These are phyloP conservation scores for Talaromyces sp. DNA, from an alignment of 2,329 filamentous ascomycete species.

Conservation along the genomic window DNA sequence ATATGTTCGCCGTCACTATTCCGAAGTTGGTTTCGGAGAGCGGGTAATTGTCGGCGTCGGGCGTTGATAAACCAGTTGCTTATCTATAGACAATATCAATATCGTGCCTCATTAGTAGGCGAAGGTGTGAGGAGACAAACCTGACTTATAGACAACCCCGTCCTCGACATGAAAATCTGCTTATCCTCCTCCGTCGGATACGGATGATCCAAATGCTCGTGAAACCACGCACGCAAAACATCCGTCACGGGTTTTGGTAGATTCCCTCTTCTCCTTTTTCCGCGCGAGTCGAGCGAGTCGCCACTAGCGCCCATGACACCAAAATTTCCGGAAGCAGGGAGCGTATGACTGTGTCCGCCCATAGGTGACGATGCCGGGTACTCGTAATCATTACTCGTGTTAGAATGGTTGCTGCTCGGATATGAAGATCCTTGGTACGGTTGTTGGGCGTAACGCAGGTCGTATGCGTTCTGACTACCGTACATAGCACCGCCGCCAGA, in stretches of 20 bases:
- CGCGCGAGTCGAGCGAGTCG: conserved; percentile 40
- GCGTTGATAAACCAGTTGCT: conserved; percentile 57
- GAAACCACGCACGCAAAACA: conserved; percentile 76
- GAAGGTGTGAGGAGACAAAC: conserved; percentile 31
- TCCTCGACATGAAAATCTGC: conserved; percentile 72
- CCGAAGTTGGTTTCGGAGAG: conserved; percentile 47
- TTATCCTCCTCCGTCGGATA: conserved; percentile 90
- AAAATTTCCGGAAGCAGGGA: conserved; percentile 35
- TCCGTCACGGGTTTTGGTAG: conserved; percentile 88
- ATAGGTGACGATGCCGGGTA: conserved; percentile 26
- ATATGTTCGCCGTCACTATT: conserved; percentile 30
- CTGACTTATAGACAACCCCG: conserved; percentile 72
- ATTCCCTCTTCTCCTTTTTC: conserved; percentile 70
- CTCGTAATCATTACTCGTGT: conserved; percentile 34
- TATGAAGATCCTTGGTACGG: conserved; percentile 27
- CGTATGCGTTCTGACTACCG: conserved; percentile 11
- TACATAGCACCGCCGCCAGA: conserved; percentile 19
- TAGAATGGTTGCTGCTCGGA: conserved; percentile 25
- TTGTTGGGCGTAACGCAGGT: conserved; percentile 15
- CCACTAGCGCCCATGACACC: conserved; percentile 41
- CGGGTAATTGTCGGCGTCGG: conserved; percentile 48
- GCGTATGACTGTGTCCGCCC: conserved; percentile 23
- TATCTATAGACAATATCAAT: conserved; percentile 36
- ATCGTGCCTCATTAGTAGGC: conserved; percentile 4
- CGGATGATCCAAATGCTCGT: conserved; percentile 72